Evolutionary conservation across 352 stramenopile species (phyloP), one percentile per base, ranked within the genome.

Genomic region (Phytophthora pisi): DNA sequence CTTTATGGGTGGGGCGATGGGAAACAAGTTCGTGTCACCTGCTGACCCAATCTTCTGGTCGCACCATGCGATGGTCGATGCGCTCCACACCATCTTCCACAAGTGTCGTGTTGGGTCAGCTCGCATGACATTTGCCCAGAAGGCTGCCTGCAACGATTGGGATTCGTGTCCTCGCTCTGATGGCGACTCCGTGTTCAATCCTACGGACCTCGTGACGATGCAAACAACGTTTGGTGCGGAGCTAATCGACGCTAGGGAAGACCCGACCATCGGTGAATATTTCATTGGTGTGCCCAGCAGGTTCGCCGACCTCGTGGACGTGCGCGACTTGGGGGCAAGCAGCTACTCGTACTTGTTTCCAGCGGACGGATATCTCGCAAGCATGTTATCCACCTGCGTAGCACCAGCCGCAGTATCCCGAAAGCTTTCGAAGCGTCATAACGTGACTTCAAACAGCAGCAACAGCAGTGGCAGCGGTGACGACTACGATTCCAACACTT

Each of bases 41-140:
- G 46, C 68, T 2, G 83, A 90, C 42, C 79, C 81, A 15, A 71
- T 92, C 10, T 92, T 92, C 60, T 92, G 70, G 68, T 89, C 79
- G 18, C 78, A 89, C 51, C 84, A 92, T 63, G 65, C 78, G 0
- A 84, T 76, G 66, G 68, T 92, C 13, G 84, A 90, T 56, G 45
- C 77, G 18, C 70, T 92, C 18, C 81, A 88, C 53, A 70, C 68
- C 13, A 73, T 90, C 42, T 89, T 84, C 75, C 71, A 88, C 73
- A 81, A 90, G 60, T 90, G 81, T 54, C 67, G 70, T 4, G 72
- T 83, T 10, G 78, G 79, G 3, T 64, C 69, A 20, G 50, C 59
- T 26, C 66, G 63, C 9, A 59, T 84, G 57, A 81, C 68, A 3
- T 68, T 84, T 40, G 55, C 56, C 16, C 55, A 91, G 52, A 89